phyloP scores from a whole-genome alignment of 2,329 filamentous ascomycete species.

The Claviceps purpurea region DNA sequence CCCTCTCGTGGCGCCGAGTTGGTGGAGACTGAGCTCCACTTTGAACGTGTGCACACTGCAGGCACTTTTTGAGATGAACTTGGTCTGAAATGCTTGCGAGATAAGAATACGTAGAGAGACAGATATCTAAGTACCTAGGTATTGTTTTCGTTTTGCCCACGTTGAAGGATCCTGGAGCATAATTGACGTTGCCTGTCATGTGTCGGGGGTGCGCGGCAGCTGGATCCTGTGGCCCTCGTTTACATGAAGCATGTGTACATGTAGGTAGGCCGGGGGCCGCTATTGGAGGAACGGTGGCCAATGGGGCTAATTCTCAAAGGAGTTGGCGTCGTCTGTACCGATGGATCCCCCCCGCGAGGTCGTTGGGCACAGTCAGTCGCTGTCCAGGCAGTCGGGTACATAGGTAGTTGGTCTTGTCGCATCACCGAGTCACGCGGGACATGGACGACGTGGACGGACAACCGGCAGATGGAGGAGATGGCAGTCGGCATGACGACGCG shows the following conservation, averaged over 20 bases:
- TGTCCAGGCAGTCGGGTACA: background rate
- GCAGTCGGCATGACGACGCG: background rate
- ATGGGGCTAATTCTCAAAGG: background rate
- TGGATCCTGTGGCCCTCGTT: conserved; percentile 1
- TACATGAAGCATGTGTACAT: background rate
- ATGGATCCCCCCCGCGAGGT: background rate
- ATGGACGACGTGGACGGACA: background rate
- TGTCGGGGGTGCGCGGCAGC: conserved; percentile 1
- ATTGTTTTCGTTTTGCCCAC: background rate
- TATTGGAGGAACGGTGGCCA: background rate
- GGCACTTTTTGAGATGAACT: background rate
- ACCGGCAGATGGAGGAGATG: background rate
- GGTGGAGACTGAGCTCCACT: background rate
- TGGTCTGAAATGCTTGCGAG: background rate
- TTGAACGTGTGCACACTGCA: background rate
- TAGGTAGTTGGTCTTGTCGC: background rate
- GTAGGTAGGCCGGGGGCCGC: background rate
- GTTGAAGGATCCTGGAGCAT: background rate
- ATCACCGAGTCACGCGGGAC: background rate
- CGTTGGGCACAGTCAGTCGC: background rate
- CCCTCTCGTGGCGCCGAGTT: background rate
- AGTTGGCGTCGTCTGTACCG: background rate
- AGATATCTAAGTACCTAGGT: too few species aligned
- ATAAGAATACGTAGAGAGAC: background rate
- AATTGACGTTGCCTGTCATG: background rate